phyloP scores from a whole-genome alignment of 306 rosid species.

The Cucurbita moschata region DNA sequence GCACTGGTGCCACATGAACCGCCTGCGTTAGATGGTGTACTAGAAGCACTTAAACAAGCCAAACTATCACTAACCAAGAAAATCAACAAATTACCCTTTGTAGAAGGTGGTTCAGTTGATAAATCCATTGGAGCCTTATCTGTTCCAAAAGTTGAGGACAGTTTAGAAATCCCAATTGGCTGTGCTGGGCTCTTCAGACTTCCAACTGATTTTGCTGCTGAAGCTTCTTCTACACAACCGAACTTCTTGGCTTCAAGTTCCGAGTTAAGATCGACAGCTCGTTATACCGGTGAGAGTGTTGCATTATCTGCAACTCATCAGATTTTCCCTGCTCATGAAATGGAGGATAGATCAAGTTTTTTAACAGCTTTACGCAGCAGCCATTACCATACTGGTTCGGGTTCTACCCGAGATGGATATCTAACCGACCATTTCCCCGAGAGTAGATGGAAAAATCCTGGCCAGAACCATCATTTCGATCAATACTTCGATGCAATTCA shows the following conservation, averaged over 20 bases:
- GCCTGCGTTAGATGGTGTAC: constrained; percentile 38
- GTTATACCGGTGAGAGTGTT: constrained; percentile 13
- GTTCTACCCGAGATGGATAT: constrained; percentile 18
- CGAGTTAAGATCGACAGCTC: constrained; percentile 17
- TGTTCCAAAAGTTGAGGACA: constrained; percentile 23
- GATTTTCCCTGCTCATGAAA: constrained; percentile 14
- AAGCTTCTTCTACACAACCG: constrained; percentile 23
- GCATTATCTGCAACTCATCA: constrained; percentile 21
- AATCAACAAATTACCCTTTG: constrained; percentile 32
- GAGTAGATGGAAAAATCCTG: constrained; percentile 26
- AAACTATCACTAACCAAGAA: constrained; percentile 44
- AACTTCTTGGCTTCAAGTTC: constrained; percentile 25
- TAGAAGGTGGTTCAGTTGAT: constrained; percentile 13
- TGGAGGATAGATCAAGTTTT: constrained; percentile 15
- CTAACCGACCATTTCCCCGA: constrained; percentile 4
- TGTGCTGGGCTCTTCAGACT: constrained; percentile 71
- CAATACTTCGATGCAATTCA: constrained; percentile 19
- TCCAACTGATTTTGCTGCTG: constrained; percentile 50
- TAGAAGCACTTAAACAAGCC: constrained; percentile 76
- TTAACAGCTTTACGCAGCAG: constrained; percentile 16
- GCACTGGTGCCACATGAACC: constrained; percentile 58
- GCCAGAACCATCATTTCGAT: constrained; percentile 21
- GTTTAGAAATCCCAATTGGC: constrained; percentile 40
- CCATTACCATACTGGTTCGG: constrained; percentile 11
- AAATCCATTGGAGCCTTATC: constrained; percentile 25